Percentiles rank a stretch among this genome's conserved stretches.
phyloP scores from a whole-genome alignment of 306 rosid species.

The Fagus sylvatica region DNA sequence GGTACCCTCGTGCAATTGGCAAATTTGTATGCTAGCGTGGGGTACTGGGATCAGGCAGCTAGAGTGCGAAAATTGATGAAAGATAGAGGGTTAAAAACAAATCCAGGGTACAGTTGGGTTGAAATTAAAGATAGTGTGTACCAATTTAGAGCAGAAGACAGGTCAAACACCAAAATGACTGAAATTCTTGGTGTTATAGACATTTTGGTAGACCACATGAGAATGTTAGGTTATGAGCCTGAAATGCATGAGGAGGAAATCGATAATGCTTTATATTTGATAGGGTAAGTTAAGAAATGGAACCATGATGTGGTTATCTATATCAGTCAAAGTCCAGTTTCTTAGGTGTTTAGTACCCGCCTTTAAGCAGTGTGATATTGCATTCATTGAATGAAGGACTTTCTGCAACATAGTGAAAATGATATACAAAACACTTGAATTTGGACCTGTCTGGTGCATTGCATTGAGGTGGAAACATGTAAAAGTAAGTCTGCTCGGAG shows the following conservation, averaged over 20 bases:
- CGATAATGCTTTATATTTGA: not conserved
- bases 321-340: not conserved
- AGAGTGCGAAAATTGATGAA: constrained; percentile 66
- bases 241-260: constrained; percentile 35
- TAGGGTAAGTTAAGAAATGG: not conserved
- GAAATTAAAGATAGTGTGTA: constrained; percentile 55
- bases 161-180: constrained; percentile 46
- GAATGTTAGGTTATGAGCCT: constrained; percentile 33
- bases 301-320: not conserved
- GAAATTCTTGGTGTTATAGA: constrained; percentile 44
- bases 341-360: not conserved
- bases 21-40: constrained; percentile 71
- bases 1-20: constrained; percentile 68
- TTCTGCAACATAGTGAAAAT: not conserved
- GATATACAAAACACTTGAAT: not conserved
- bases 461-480: not conserved
- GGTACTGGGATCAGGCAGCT: constrained; percentile 60
- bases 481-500: no score
- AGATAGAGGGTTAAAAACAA: constrained; percentile 60
- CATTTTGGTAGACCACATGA: constrained; percentile 65
- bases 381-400: not conserved
- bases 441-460: not conserved
- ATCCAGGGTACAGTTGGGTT: constrained; percentile 82
- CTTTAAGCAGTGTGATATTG: not conserved
- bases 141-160: constrained; percentile 69